Conservation (phyloP, 2,329 filamentous ascomycete species). For the Calonectria honghensis region DNA sequence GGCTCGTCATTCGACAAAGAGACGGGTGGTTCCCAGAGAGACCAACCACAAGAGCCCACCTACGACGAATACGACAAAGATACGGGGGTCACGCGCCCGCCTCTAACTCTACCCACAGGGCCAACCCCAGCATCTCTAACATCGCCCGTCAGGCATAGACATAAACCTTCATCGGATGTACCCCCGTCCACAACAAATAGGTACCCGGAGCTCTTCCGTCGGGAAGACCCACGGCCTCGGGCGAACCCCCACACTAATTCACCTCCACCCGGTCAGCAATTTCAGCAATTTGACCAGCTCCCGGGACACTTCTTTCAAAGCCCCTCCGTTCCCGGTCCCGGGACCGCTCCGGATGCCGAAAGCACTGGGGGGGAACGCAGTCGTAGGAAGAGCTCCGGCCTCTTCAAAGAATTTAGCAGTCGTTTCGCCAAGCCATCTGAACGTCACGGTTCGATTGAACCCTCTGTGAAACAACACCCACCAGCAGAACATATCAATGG, state of each 20-base stretch:
- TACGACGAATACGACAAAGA: constrained; percentile 65
- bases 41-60: constrained; percentile 40
- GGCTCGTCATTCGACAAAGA: constrained; percentile 62
- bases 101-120: constrained; percentile 25
- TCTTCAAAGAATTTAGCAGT: constrained; percentile 72
- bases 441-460: constrained; percentile 54
- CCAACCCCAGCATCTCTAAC: constrained; percentile 16
- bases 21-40: constrained; percentile 59
- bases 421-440: constrained; percentile 63
- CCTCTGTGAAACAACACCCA: constrained; percentile 44
- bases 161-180: constrained; percentile 59
- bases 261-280: constrained; percentile 42
- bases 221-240: constrained; percentile 47
- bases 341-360: constrained; percentile 51
- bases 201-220: constrained; percentile 69
- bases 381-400: constrained; percentile 63
- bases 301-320: constrained; percentile 42
- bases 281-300: constrained; percentile 29
- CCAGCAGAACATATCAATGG: constrained; percentile 56
- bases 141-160: constrained; percentile 39
- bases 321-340: constrained; percentile 61
- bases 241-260: constrained; percentile 41
- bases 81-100: constrained; percentile 61
- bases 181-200: constrained; percentile 72
- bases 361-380: constrained; percentile 58